Evolutionary conservation across 169 alveolate species (phyloP), one percentile per base, ranked within the genome.

Genomic region (Plasmodium fragile): DNA sequence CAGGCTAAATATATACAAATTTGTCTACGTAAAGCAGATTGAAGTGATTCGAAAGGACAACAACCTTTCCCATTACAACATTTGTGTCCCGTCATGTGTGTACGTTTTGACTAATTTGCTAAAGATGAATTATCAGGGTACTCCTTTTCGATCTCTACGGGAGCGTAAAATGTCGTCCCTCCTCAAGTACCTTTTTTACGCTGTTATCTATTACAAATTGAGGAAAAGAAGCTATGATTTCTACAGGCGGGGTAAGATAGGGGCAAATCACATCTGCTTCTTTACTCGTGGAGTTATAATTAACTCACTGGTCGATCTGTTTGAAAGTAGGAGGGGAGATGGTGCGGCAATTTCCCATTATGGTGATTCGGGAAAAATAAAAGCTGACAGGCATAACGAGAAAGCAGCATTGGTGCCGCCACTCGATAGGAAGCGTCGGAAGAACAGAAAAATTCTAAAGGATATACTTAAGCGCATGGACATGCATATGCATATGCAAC

Each of bases 71-170:
- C 80, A 75, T 77, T 25, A 85, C 69, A 85, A 73, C 41, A 85
- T 85, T 28, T 85, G 93, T 53, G 84, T 85, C 6, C 93, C 93
- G 2, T 85, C 93, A 18, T 85, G 93, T 45, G 84, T 85, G 13
- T 75, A 85, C 39, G 53, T 49, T 73, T 85, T 85, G 73, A 75
- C 65, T 75, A 85, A 85, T 85, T 45, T 85, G 65, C 45, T 85
- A 55, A 85, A 85, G 65, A 73, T 85, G 83, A 73, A 85, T 72
- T 85, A 85, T 85, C 45, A 72, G 32, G 36, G 78, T 52, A 30
- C 77, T 39, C 85, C 85, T 11, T 85, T 85, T 73, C 78, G 30
- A 28, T 18, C 87, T 4, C 28, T 85, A 75, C 53, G 59, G 45
- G 72, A 85, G 11, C 69, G 32, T 39, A 85, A 73, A 85, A 73